Conservation (phyloP, 495 filamentous ascomycete species). For the Trichocladium antarcticum region DNA sequence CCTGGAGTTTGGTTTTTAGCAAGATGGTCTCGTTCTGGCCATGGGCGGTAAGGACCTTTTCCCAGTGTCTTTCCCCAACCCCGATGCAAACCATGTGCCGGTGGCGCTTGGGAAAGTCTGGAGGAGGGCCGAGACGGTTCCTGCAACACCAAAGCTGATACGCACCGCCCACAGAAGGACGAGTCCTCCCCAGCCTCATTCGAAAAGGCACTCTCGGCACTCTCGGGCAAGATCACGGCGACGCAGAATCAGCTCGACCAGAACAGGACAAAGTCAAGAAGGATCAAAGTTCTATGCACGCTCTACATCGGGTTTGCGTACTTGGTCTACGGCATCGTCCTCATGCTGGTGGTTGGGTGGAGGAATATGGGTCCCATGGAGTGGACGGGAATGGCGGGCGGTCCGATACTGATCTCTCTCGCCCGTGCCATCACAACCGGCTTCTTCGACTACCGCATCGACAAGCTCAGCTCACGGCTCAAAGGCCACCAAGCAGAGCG, state of each 20-base stretch:
- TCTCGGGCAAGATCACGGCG: constrained; percentile 69
- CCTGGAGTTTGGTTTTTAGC: background rate
- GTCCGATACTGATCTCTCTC: constrained; percentile 68
- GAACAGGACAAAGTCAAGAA: constrained; percentile 57
- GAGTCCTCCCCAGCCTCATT: constrained; percentile 82
- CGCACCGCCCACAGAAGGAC: constrained; percentile 45
- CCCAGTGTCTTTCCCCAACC: background rate
- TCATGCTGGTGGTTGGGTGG: constrained; percentile 77
- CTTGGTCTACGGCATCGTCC: constrained; percentile 68
- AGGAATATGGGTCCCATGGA: constrained; percentile 62
- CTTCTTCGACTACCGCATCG: constrained; percentile 77
- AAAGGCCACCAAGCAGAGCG: constrained; percentile 66
- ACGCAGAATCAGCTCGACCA: constrained; percentile 59
- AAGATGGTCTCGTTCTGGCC: constrained; percentile 76
- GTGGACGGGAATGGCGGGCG: constrained; percentile 63
- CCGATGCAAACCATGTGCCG: background rate
- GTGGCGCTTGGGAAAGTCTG: background rate
- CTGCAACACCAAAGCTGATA: constrained; percentile 32
- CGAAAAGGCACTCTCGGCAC: constrained; percentile 73
- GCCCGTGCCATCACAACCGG: constrained; percentile 47
- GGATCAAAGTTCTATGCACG: constrained; percentile 76
- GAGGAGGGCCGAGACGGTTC: too few relatives aligned
- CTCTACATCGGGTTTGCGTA: constrained; percentile 86
- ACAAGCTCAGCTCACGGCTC: constrained; percentile 51
- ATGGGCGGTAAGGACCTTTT: constrained; percentile 18